Base-by-base conservation (phyloP, 371 early-diverging fungal species). In the Zychaea mexicana region DNA sequence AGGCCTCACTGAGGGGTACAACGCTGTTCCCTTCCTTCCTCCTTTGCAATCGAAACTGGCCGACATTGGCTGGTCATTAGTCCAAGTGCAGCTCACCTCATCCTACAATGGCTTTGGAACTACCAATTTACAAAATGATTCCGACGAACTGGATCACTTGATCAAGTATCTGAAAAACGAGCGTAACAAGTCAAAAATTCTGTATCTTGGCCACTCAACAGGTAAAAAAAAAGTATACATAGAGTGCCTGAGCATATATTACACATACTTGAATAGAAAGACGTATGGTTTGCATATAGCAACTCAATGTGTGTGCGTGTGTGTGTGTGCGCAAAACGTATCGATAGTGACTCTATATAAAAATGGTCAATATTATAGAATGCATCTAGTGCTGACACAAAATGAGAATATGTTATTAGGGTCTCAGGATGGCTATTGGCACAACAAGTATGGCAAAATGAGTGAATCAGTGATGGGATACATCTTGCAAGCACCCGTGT, bases 151-250 rank as follows among this genome's bases (percentile, higher is more conserved):
- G 9, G 84, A 85, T 64, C 47, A 64, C 9, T 59, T 85, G 28
- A 68, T 85, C 17, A 22, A 59, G 9, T 73, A 68, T 62, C 36
- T 85, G 22, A 62, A 65, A 12, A 64, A 67, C 4, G 56, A 74
- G 36, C 60, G 77, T 2, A 60, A 70, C 12, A 85, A 84, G 59
- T 56, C 66, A 12, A 68, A 66, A 0, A 72, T 85, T 26, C 75
- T 85, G 9, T 64, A 84, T 33, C 47, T 85, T 21, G 86, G 86
- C 26, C 86, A 85, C 58, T 84, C 84, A 19, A 85, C 86, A 26
- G 80, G 78, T 70, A 61, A 52, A 53, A n/a, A n/a, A n/a, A n/a
- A n/a, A n/a, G n/a, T n/a, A n/a, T n/a, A n/a, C n/a, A n/a, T n/a
- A n/a, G n/a, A n/a, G n/a, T n/a, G n/a, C n/a, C n/a, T n/a, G n/a